Evolutionary conservation across 169 alveolate genomes (phyloP), one percentile per base, ranked within the genome.

Genomic region (Theileria parva): DNA sequence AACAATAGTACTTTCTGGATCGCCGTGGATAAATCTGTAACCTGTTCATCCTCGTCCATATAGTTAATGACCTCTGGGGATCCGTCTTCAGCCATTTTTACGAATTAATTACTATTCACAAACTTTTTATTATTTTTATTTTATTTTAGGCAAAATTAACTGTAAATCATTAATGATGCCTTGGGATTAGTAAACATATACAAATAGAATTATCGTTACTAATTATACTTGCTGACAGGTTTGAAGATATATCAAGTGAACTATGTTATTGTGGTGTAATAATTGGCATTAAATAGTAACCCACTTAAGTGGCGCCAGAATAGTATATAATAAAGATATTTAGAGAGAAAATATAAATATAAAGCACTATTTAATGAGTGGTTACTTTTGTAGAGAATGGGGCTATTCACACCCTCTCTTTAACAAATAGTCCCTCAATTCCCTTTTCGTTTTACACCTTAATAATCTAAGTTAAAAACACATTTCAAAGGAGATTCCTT

Each of bases 1-100:
- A 94, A 93, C 50, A 72, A 51, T 28, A 88, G 59, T 21, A 81
- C 63, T 75, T 75, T 87, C 67, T 84, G 90, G 9, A 84, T 75
- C 1, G 86, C 79, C 1, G 77, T 72, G 25, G 77, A 73, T 19
- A 77, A 64, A 39, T 57, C 74, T 51, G 66, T 37, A 37, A 74
- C 90, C 6, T 68, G 48, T n/a, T 77, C 90, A n/a, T 74, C 81
- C 25, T 70, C 57, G 39, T 74, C 79, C 37, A 60, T 50, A 32
- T 53, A 32, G 77, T 23, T 69, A 11, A 84, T 77, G 78, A 77
- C 86, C 79, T 84, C 90, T 65, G 90, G 81, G 37, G 51, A 60
- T 25, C 65, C 90, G 37, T 68, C 81, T 37, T 84, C 90, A 64
- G 90, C 30, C 90, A 84, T 84, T 30, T 39, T 72, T 9, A 53